Evolutionary conservation across 2,329 filamentous ascomycete genomes (phyloP), one percentile per base, ranked within the genome.

Genomic region (Ciborinia camelliae): DNA sequence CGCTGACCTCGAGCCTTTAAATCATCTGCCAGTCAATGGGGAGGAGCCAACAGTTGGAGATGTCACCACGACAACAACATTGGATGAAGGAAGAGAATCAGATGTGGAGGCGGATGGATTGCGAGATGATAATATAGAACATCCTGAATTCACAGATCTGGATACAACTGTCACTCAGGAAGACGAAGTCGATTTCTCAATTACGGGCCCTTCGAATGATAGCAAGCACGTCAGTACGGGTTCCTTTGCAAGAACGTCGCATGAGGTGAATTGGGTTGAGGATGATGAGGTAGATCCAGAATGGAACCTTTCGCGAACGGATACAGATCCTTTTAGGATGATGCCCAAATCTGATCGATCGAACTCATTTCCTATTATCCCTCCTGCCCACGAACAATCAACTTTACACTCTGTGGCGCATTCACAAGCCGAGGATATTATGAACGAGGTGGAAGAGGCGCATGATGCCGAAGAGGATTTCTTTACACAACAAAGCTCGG

Each of bases 161-260:
- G 39, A 68, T 4, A 37, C 64, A 20, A 67, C 67, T 47, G 62
- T 32, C 9, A 26, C 47, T 10, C 53, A 70, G 6, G 54, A 68
- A 14, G 68, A 70, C 9, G 68, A 67, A 57, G 66, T 67, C 7
- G 68, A 71, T 37, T 68, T 73, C 32, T 67, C 72, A 39, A 67
- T 70, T 14, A 66, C 68, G 28, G 67, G 65, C 2, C 70, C 69
- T 28, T 70, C 68, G n/a, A 76, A 77, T 26, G 71, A 75, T 23
- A 78, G 80, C 32, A 85, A 86, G 68, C 86, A 88, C 72, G 75
- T 81, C 12, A 88, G 85, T 74, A 85, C 81, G 55, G 81, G 83
- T 73, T 89, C 86, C 0, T 89, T 89, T 75, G 80, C 85, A 14
- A 82, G 86, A 43, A 89, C 86, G 15, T 83, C 86, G 14, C 82